A percentile compares a stretch with the other conserved stretches of the same genome.
These are phyloP conservation scores for Draba incana DNA, from an alignment of 345 rosid species.

Conservation along the genomic window DNA sequence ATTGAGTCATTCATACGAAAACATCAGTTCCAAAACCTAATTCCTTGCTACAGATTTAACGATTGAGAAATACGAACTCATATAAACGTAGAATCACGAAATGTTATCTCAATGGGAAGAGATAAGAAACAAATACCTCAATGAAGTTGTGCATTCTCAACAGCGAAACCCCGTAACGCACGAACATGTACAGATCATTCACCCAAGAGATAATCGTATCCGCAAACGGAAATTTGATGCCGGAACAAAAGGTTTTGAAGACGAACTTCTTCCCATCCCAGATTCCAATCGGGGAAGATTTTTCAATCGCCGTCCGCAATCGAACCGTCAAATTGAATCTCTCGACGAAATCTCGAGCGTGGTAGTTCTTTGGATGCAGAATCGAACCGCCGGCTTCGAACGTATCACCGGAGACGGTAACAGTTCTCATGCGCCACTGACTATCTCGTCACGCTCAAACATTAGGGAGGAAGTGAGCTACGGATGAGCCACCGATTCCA, in stretches of 20 bases:
- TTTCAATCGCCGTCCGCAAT: constrained; percentile 54
- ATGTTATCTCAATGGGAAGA: too few relatives aligned
- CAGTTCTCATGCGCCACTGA: constrained; percentile 96
- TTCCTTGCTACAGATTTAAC: background rate
- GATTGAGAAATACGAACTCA: too few relatives aligned
- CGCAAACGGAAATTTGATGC: constrained; percentile 46
- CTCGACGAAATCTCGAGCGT: constrained; percentile 64
- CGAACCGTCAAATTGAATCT: constrained; percentile 51
- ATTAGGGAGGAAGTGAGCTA: constrained; percentile 80
- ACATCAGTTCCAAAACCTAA: background rate
- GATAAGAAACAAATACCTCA: too few relatives aligned
- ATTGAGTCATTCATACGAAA: background rate
- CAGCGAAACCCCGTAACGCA: constrained; percentile 81
- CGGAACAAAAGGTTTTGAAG: constrained; percentile 57
- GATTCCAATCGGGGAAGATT: constrained; percentile 59
- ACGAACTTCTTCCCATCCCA: constrained; percentile 77
- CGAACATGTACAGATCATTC: constrained; percentile 57
- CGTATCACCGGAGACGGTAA: constrained; percentile 55
- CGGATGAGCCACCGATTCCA: constrained; percentile 93
- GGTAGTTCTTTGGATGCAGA: constrained; percentile 84
- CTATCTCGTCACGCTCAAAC: constrained; percentile 67
- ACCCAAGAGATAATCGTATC: constrained; percentile 62
- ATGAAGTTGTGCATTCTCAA: constrained; percentile 67
- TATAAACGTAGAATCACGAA: too few relatives aligned
- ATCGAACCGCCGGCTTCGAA: constrained; percentile 95